Base-by-base conservation (phyloP, 202 grass and related monocot species). In the Panicum hallii region DNA sequence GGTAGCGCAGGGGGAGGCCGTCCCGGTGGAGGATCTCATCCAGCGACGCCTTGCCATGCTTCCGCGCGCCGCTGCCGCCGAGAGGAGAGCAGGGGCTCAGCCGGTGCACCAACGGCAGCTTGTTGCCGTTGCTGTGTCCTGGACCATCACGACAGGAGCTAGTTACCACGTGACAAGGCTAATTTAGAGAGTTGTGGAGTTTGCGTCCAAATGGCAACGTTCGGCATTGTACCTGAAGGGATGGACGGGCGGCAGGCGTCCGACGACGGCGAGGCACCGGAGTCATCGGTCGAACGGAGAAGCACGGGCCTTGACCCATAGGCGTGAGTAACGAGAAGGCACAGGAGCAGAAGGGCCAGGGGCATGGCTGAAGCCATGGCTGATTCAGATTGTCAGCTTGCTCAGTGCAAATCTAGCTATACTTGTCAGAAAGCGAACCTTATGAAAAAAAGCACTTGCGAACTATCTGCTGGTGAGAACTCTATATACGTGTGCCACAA, bases 41-140 rank as follows among this genome's bases (percentile, higher is more conserved):
- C 40, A n/a, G 36, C 23, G 49, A 36, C 6, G 15, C 14, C 23
- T 47, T 57, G 62, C 45, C 57, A 9, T 44, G 72, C 3, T 54
- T 75, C 22, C 20, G 23, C 9, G 4, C 7, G 6, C 23, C 63
- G 2, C n/a, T 34, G 34, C 49, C 22, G 49, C 22, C 2, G 22
- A 47, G 3, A 6, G 72, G 82, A n/a, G 72, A 76, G 22, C 82
- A 84, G 4, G 36, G 62, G 62, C 63, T 84, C 22, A 77, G 72
- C 2, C 82, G 48, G 50, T 77, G 82, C 6, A 68, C 49, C 6
- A 84, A 23, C 1, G 63, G 82, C 62, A 84, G 49, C 72, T 80
- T 80, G 78, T 68, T 80, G 78, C 63, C 78, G 4, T 23, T 80
- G 32, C 0, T 17, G 10, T 0, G 7, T 23, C 46, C 63, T 42